A percentile compares a stretch with the other conserved stretches of the same genome.
Evolutionary conservation across 768 basidiomycete species (phyloP).

Genomic region (Trametes villosa): DNA sequence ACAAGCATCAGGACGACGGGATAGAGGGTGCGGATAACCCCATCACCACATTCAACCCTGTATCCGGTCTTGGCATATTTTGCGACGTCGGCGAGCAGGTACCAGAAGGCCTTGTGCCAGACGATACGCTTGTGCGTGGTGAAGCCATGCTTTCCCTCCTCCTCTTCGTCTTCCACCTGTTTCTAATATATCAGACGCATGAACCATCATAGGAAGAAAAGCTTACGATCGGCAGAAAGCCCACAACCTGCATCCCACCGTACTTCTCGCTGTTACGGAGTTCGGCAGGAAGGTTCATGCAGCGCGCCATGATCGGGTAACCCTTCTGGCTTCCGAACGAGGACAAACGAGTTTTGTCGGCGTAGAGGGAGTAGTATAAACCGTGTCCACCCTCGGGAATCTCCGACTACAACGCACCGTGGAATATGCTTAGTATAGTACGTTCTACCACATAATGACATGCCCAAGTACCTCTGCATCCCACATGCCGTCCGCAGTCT

Average conservation of each 20-base stretch:
- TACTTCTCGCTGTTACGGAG: slow-evolving; percentile 19
- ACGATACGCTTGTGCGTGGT: slow-evolving; percentile 29
- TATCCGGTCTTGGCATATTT: neutral
- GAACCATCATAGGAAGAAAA: neutral
- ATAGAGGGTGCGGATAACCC: neutral
- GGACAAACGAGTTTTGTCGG: slow-evolving; percentile 28
- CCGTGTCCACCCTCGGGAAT: slow-evolving; percentile 14
- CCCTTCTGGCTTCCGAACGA: too few relatives aligned
- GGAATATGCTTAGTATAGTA: neutral
- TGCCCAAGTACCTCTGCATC: slow-evolving; percentile 39
- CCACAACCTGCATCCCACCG: slow-evolving; percentile 27
- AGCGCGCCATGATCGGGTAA: slow-evolving; percentile 22
- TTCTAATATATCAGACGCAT: slow-evolving; percentile 26
- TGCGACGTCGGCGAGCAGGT: slow-evolving; percentile 32
- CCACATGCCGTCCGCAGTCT: slow-evolving; percentile 44
- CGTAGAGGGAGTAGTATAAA: slow-evolving; percentile 20
- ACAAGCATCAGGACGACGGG: slow-evolving; percentile 16
- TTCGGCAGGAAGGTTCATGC: slow-evolving; percentile 21
- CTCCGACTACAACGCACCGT: neutral
- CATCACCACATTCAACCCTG: slow-evolving; percentile 3
- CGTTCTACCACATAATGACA: neutral
- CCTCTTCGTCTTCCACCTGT: slow-evolving; percentile 34
- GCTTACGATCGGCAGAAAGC: slow-evolving; percentile 31
- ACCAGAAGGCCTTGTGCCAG: too few relatives aligned
- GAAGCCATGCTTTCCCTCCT: slow-evolving; percentile 37